A percentile compares a stretch with the other conserved stretches of the same genome.
Evolutionary conservation across 768 basidiomycete species (phyloP).

Genomic region (Ramaria rubella): DNA sequence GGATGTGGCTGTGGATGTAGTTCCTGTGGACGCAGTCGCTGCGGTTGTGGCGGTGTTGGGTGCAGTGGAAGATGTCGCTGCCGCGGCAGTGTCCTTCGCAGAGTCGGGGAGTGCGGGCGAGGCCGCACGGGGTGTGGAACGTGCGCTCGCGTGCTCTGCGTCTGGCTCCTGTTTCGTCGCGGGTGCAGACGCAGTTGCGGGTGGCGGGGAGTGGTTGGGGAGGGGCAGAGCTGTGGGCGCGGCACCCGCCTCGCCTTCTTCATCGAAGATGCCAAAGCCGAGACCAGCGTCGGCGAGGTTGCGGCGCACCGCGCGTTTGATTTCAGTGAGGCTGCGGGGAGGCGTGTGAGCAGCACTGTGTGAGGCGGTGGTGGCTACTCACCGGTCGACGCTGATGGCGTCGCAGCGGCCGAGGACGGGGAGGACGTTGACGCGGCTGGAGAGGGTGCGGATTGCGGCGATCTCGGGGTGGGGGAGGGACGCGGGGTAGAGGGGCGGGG

Average conservation of each 20-base stretch:
- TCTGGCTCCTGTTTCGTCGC: not conserved
- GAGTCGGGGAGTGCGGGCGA: constrained; percentile 39
- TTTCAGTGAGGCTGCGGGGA: constrained; percentile 47
- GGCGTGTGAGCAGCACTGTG: not conserved
- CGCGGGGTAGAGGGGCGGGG: constrained; percentile 65
- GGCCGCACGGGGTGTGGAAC: constrained; percentile 17
- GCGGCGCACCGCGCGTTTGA: constrained; percentile 73
- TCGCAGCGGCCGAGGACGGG: constrained; percentile 82
- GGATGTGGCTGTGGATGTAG: not conserved
- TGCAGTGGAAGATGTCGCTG: not conserved
- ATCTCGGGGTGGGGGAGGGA: constrained; percentile 62
- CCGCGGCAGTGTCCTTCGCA: no score
- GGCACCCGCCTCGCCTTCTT: constrained; percentile 32
- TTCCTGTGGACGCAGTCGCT: not conserved
- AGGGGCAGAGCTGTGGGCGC: not conserved
- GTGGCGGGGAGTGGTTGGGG: not conserved
- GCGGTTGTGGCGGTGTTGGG: not conserved
- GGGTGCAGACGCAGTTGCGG: not conserved
- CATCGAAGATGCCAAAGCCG: constrained; percentile 85
- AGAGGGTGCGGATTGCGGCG: constrained; percentile 69
- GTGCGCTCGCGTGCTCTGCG: not conserved
- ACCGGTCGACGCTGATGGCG: constrained; percentile 65
- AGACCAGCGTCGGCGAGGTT: constrained; percentile 82
- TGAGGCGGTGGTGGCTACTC: not conserved
- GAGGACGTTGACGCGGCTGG: constrained; percentile 78